Conservation (phyloP, 352 stramenopile species). For the Globisporangium camurandrum region DNA sequence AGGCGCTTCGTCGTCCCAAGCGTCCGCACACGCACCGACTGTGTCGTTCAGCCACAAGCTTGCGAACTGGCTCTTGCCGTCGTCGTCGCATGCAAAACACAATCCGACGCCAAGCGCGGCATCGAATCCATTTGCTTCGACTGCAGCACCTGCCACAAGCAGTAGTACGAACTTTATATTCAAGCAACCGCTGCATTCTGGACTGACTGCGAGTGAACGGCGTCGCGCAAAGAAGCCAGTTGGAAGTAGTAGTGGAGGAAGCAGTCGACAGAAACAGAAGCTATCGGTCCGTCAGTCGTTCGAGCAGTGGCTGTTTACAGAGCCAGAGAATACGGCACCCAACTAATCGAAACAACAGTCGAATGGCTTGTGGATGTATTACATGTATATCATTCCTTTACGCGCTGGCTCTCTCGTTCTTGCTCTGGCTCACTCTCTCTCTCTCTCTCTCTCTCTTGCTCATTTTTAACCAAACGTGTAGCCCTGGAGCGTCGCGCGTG, state of each 20-base stretch:
- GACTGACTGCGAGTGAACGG: too few species aligned
- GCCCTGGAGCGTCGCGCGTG: constrained; percentile 29
- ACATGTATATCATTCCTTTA: too few species aligned
- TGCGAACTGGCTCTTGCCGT: constrained; percentile 50
- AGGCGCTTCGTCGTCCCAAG: too few species aligned
- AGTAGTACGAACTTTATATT: constrained; percentile 37
- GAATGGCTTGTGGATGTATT: too few species aligned
- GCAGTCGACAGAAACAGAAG: constrained; percentile 16
- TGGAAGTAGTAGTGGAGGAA: too few species aligned
- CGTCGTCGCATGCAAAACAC: too few species aligned
- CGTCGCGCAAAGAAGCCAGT: constrained; percentile 2
- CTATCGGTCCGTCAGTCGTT: constrained; percentile 30
- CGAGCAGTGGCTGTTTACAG: constrained; percentile 52
- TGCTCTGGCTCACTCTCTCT: too few species aligned
- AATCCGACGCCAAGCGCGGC: constrained; percentile 14
- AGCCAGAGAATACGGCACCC: constrained; percentile 28
- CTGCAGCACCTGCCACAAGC: not conserved
- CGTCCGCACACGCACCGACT: constrained; percentile 26
- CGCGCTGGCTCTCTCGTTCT: too few species aligned
- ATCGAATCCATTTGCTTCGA: constrained; percentile 1
- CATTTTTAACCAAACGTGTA: constrained; percentile 26
- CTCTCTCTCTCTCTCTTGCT: too few species aligned
- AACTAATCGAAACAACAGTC: constrained; percentile 4
- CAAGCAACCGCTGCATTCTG: constrained; percentile 13
- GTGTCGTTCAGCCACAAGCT: constrained; percentile 41